Conservation (phyloP, 345 rosid genomes). For the Nephelium lappaceum region DNA sequence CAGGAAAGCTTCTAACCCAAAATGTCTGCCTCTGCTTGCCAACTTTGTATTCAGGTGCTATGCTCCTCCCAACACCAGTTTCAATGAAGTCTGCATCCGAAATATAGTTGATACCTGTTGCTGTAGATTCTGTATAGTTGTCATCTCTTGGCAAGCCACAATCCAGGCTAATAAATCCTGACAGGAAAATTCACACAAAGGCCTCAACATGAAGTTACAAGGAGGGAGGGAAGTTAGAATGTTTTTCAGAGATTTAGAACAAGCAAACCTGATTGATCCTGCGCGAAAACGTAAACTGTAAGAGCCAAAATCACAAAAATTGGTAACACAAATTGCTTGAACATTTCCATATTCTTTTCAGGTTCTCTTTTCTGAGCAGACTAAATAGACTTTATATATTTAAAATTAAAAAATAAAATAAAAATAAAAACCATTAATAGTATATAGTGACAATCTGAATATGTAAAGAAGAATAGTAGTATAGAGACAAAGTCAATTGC, state of each 20-base stretch:
- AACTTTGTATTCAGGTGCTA: constrained; percentile 29
- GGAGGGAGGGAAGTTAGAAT: not conserved
- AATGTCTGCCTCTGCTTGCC: constrained; percentile 21
- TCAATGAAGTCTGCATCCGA: not conserved
- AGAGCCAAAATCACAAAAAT: not conserved
- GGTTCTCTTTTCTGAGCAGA: not conserved
- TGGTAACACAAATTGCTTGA: not conserved
- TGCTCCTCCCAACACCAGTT: not conserved
- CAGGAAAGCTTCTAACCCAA: constrained; percentile 36
- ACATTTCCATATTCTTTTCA: not conserved
- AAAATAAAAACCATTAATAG: not conserved
- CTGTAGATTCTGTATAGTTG: constrained; percentile 19
- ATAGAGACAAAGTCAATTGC: not conserved
- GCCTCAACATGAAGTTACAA: not conserved
- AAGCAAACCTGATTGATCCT: constrained; percentile 1
- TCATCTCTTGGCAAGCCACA: constrained; percentile 33
- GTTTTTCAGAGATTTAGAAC: not conserved
- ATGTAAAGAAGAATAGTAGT: not conserved
- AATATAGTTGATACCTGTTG: not conserved
- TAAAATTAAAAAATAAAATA: not conserved
- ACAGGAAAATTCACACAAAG: not conserved
- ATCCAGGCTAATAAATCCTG: constrained; percentile 52
- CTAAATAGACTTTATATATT: not conserved
- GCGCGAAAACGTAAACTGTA: not conserved
- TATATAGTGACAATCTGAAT: not conserved